Conservation (phyloP, 164 flowering plant genomes). For the Annona cherimola region DNA sequence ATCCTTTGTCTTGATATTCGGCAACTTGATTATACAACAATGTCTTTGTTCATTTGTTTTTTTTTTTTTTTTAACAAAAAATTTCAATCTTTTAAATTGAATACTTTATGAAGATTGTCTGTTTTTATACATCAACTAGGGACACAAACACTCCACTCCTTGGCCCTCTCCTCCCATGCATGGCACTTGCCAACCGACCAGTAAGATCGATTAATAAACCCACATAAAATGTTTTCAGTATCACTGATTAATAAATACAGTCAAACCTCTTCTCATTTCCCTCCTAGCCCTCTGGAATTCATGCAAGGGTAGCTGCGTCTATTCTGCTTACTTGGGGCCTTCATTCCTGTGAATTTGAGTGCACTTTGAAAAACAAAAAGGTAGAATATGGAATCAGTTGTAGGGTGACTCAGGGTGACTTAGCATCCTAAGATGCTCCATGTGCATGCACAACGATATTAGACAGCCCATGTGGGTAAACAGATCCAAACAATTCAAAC, state of each 20-base stretch:
- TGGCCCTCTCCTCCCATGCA: neutral
- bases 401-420: neutral
- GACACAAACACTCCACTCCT: neutral
- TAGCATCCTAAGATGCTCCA: neutral
- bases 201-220: neutral
- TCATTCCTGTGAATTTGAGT: constrained; percentile 3
- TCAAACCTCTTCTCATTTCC: neutral
- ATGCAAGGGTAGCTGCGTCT: neutral
- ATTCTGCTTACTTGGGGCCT: neutral
- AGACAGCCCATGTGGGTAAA: neutral
- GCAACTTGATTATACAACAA: no score
- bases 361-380: neutral
- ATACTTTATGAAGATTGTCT: no score
- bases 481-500: neutral
- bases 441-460: neutral
- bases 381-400: neutral
- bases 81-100: no score
- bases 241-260: neutral
- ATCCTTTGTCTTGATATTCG: no score
- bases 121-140: no score
- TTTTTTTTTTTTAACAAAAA: no score
- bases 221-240: neutral
- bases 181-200: neutral
- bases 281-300: neutral
- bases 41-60: no score